Percentiles rank a stretch among this genome's conserved stretches.
Conservation (phyloP, 768 basidiomycete genomes). For the Rhodotorula sphaerocarpa region DNA sequence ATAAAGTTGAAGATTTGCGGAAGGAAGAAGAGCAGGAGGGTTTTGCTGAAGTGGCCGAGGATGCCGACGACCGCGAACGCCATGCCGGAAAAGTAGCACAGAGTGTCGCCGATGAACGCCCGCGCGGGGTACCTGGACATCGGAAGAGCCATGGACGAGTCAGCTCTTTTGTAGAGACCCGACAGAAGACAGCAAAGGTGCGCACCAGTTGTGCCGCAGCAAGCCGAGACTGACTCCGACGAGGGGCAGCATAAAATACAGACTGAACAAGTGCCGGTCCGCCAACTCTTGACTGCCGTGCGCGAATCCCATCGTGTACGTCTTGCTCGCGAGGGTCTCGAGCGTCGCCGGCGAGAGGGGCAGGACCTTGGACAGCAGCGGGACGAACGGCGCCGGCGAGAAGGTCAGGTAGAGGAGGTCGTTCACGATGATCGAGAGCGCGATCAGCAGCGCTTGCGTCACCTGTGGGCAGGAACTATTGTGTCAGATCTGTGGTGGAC, state of each 20-base stretch:
- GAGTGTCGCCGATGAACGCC: constrained; percentile 89
- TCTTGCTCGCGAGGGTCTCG: constrained; percentile 40
- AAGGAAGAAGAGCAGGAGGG: constrained; percentile 87
- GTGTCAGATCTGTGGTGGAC: not conserved
- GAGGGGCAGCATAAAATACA: constrained; percentile 94
- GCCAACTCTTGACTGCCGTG: constrained; percentile 78
- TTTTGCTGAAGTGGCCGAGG: constrained; percentile 95
- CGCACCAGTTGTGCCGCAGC: constrained; percentile 88
- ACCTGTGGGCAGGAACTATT: constrained; percentile 47
- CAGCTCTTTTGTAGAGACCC: not conserved
- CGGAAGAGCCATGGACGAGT: not conserved
- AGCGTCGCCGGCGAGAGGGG: not conserved
- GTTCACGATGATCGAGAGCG: constrained; percentile 79
- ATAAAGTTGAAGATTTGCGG: constrained; percentile 98
- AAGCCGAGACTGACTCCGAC: constrained; percentile 83
- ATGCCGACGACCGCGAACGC: constrained; percentile 96
- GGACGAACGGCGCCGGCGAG: constrained; percentile 16
- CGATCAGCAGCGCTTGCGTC: constrained; percentile 84
- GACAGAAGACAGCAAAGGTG: not conserved
- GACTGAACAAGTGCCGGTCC: constrained; percentile 84
- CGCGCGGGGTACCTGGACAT: constrained; percentile 80
- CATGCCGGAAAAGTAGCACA: constrained; percentile 98
- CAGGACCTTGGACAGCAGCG: constrained; percentile 3
- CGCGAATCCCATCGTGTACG: constrained; percentile 58
- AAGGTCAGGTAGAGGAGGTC: constrained; percentile 87